These are phyloP conservation scores for Amauroascus niger DNA, from an alignment of 2,329 filamentous ascomycete genomes.

Conservation along the genomic window DNA sequence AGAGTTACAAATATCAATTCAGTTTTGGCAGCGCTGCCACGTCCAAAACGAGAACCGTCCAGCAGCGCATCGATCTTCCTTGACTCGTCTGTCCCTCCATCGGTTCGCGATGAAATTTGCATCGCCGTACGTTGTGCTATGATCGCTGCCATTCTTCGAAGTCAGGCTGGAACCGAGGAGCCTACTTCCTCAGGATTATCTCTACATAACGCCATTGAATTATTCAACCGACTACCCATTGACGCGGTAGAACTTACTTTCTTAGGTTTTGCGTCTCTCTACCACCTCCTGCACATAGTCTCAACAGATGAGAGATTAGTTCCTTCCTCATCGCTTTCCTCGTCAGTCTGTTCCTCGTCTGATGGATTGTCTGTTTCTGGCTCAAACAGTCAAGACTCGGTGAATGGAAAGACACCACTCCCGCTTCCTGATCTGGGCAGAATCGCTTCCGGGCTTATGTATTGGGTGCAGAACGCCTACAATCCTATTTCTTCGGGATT, in stretches of 20 bases:
- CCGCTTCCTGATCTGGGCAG: conserved; percentile 28
- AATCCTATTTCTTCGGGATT: conserved; percentile 37
- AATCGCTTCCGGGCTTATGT: conserved; percentile 34
- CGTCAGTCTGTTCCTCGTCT: conserved; percentile 18
- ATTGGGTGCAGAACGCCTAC: conserved; percentile 38
- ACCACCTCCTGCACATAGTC: conserved; percentile 35
- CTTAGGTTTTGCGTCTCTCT: conserved; percentile 35
- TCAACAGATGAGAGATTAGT: conserved; percentile 34
- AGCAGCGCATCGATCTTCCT: conserved; percentile 38
- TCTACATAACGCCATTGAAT: conserved; percentile 33
- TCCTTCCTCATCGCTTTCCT: conserved; percentile 17
- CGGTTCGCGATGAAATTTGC: conserved; percentile 44
- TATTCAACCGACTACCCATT: conserved; percentile 36
- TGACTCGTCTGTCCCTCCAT: conserved; percentile 45
- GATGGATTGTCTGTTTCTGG: conserved; percentile 14
- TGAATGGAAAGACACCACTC: neutral
- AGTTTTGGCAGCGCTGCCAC: conserved; percentile 46
- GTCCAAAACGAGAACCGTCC: conserved; percentile 20
- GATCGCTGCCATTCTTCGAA: conserved; percentile 44
- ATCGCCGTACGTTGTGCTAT: conserved; percentile 52
- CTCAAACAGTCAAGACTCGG: neutral
- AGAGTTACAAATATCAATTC: conserved; percentile 44
- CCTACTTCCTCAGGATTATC: conserved; percentile 31
- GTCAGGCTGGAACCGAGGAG: conserved; percentile 26
- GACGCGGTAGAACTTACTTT: conserved; percentile 37